These are phyloP conservation scores for Gastrolobium villosum DNA, from an alignment of 306 rosid species.

Conservation along the genomic window DNA sequence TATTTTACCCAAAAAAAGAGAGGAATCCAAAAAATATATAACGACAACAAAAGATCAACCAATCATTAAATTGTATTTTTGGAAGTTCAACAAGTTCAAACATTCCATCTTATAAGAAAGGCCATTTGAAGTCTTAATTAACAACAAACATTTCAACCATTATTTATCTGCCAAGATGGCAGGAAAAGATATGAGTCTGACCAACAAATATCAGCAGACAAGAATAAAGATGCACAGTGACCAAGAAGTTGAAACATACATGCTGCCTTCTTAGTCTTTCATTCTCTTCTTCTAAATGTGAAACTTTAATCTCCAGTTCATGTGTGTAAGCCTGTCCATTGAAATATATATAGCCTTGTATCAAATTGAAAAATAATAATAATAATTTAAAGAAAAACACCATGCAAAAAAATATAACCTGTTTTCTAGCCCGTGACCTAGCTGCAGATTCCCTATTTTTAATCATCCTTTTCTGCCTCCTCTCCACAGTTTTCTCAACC, in stretches of 20 bases:
- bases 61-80: background rate
- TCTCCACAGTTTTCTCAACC: conserved; percentile 88
- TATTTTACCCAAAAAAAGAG: background rate
- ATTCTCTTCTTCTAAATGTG: conserved; percentile 89
- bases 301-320: conserved; percentile 91
- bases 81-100: conserved; percentile 8
- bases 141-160: conserved; percentile 30
- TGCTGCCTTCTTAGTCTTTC: conserved; percentile 85
- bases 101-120: conserved; percentile 33
- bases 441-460: conserved; percentile 99
- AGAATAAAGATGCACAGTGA: conserved; percentile 27
- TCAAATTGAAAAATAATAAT: background rate
- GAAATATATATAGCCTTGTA: conserved; percentile 32
- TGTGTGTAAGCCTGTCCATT: conserved; percentile 89
- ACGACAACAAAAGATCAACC: conserved; percentile 8
- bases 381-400: conserved; percentile 30
- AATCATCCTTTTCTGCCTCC: conserved; percentile 97
- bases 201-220: conserved; percentile 37
- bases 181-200: conserved; percentile 8
- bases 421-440: conserved; percentile 95
- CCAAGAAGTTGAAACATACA: conserved; percentile 62
- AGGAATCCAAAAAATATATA: background rate
- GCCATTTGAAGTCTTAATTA: background rate
- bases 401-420: conserved; percentile 60
- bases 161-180: conserved; percentile 23